These are phyloP conservation scores for Besnoitia besnoiti DNA, from an alignment of 169 alveolate species.

Conservation along the genomic window DNA sequence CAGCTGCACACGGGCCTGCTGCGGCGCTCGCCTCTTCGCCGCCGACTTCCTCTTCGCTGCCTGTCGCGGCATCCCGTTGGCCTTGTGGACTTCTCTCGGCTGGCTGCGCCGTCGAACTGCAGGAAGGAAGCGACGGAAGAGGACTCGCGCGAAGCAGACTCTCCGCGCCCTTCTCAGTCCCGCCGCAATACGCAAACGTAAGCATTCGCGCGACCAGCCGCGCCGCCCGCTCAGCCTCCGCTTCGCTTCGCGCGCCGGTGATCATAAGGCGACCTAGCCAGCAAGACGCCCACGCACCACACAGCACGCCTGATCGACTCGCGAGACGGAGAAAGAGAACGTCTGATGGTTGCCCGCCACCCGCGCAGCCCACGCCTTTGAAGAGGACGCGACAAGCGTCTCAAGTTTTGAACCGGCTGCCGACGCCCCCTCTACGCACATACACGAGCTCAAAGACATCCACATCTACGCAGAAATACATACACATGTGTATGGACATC, in stretches of 20 bases:
- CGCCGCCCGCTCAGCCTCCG: conserved; percentile 62
- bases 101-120: too few species aligned
- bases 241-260: conserved; percentile 67
- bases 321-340: too few species aligned
- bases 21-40: background rate
- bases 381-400: too few species aligned
- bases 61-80: too few species aligned
- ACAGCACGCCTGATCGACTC: too few species aligned
- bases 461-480: background rate
- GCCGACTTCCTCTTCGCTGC: background rate
- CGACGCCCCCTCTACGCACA: too few species aligned
- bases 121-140: background rate
- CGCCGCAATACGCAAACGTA: conserved; percentile 24
- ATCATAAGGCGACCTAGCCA: conserved; percentile 63
- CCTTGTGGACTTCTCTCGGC: too few species aligned
- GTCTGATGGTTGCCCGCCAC: too few species aligned
- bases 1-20: background rate
- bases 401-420: too few species aligned
- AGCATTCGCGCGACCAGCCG: conserved; percentile 55
- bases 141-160: background rate
- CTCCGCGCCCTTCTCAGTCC: background rate
- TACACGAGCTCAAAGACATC: background rate
- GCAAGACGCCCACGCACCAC: too few species aligned
- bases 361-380: too few species aligned
- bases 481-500: background rate